Percentiles rank a stretch among this genome's conserved stretches.
Conservation (phyloP, 495 filamentous ascomycete genomes). For the Acidiella bohemica region DNA sequence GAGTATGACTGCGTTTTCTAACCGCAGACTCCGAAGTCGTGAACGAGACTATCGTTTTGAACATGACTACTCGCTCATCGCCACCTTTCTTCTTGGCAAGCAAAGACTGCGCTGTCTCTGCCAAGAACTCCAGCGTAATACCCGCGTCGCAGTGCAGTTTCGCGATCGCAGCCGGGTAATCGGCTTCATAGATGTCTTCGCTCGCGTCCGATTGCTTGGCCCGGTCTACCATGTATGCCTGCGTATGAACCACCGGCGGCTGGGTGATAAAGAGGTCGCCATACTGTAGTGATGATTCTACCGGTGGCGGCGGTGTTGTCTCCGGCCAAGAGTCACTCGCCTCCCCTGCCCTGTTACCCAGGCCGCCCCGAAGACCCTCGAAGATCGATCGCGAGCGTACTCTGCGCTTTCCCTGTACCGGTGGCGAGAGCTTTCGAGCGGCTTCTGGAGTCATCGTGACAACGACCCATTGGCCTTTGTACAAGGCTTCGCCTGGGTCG, state of each 20-base stretch:
- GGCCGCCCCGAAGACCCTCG: constrained; percentile 10
- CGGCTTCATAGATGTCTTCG: background rate
- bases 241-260: constrained; percentile 11
- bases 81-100: background rate
- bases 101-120: constrained; percentile 12
- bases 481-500: constrained; percentile 5
- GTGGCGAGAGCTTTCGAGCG: constrained; percentile 1
- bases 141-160: constrained; percentile 14
- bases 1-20: constrained; percentile 5
- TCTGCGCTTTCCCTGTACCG: background rate
- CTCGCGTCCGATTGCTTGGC: background rate
- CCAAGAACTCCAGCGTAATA: constrained; percentile 15
- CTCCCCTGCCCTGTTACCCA: background rate
- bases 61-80: constrained; percentile 2
- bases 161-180: background rate
- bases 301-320: background rate
- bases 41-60: constrained; percentile 18
- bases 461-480: constrained; percentile 10
- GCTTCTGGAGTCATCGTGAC: constrained; percentile 6
- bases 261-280: constrained; percentile 11
- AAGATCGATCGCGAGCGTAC: constrained; percentile 7
- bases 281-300: background rate
- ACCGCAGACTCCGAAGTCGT: background rate
- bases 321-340: constrained; percentile 1
- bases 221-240: constrained; percentile 7